Evolutionary conservation across 2,329 filamentous ascomycete genomes (phyloP).

Genomic region (Monosporascus sp.): DNA sequence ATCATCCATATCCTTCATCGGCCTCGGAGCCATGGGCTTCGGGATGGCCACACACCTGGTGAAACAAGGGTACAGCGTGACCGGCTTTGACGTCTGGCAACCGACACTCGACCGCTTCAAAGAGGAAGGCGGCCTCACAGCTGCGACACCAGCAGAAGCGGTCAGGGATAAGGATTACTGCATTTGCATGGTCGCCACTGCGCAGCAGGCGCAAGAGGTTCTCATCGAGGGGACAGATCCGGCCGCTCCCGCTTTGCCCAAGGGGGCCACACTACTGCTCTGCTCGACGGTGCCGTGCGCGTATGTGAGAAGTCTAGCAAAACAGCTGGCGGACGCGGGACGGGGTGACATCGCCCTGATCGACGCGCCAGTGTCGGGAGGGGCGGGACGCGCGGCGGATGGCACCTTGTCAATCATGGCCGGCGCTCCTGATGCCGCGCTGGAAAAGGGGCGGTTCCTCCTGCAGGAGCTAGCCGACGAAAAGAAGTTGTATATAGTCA

Average conservation of each 20-base stretch:
- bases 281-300: slow-evolving; percentile 66
- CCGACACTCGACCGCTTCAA: slow-evolving; percentile 62
- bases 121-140: slow-evolving; percentile 54
- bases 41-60: slow-evolving; percentile 74
- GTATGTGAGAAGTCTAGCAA: slow-evolving; percentile 56
- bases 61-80: slow-evolving; percentile 59
- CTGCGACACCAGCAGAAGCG: slow-evolving; percentile 55
- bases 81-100: slow-evolving; percentile 65
- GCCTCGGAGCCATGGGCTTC: slow-evolving; percentile 77
- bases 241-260: slow-evolving; percentile 43
- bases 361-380: slow-evolving; percentile 69
- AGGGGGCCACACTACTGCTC: slow-evolving; percentile 56
- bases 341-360: slow-evolving; percentile 61
- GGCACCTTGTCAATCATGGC: slow-evolving; percentile 75
- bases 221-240: slow-evolving; percentile 54
- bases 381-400: slow-evolving; percentile 60
- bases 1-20: slow-evolving; percentile 57
- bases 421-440: slow-evolving; percentile 49
- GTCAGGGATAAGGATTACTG: slow-evolving; percentile 55
- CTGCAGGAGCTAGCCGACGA: slow-evolving; percentile 59
- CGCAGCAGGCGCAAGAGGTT: slow-evolving; percentile 60
- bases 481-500: slow-evolving; percentile 56
- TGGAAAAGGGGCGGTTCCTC: slow-evolving; percentile 52
- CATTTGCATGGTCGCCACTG: slow-evolving; percentile 72
- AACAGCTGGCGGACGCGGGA: slow-evolving; percentile 47